Base-by-base conservation (phyloP, 202 grass and related monocot genomes). In the Carex arenaria region DNA sequence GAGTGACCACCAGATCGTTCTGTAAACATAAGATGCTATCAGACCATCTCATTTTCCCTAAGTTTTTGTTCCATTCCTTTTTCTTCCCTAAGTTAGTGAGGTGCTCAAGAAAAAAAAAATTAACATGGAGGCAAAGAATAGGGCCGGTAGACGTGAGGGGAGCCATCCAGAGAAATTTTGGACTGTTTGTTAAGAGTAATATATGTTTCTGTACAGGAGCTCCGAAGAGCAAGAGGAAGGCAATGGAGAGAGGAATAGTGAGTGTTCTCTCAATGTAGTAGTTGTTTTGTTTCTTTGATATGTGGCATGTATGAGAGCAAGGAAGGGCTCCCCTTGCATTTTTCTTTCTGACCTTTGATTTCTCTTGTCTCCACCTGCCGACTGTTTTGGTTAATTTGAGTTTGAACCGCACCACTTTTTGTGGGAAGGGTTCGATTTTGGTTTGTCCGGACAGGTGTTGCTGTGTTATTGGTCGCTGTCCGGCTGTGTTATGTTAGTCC, bases 141-240 rank as follows among this genome's bases (percentile, higher is more conserved):
- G 81, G 90, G 61, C 72, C 28, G 86, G 89, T 89, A 92, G 85
- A 88, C 52, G 85, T 84, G 84, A 89, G 81, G 81, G 83, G 85
- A 92, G 88, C 86, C 87, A 89, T 47, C 84, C 53, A 19, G 60
- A 81, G 36, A 89, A 87, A 89, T 94, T 97, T 94, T 97, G 89
- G 84, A 91, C 85, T 51, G 61, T 54, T 59, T 67, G 82, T 62
- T 87, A 82, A 92, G 76, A 84, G 62, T 74, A 84, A 90, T 92
- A 88, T 89, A 84, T 79, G 64, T 28, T 74, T 89, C 85, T 93
- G 94, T 97, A 97, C 92, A 97, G 89, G 89, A 87, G 86, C 86
- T 92, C 84, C 74, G 61, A 81, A 92, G 88, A 87, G 85, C 51
- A 81, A 34, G 84, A 73, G 40, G 78, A 67, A 87, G 80, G 64